Base-by-base conservation (phyloP, 805 yeast species). In the Suhomyces sp. region DNA sequence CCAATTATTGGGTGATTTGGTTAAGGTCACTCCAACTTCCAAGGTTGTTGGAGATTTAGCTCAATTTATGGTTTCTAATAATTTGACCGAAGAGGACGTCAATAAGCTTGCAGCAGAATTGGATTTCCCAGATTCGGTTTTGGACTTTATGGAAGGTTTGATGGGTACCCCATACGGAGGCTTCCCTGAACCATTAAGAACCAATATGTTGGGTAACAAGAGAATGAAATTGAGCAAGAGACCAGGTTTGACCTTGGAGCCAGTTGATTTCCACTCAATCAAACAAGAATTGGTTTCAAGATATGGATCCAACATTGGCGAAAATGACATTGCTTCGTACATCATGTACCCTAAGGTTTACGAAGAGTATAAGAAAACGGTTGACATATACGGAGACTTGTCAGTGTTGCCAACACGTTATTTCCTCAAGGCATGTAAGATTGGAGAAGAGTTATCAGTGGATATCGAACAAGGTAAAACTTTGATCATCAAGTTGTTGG, bases 131-230 rank as follows among this genome's bases (percentile, higher is more conserved):
- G 97, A 88, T 67, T 93, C 98, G 19, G 97, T 94, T 15, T 81
- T 94, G 69, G 99, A 94, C 74, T 94, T 94, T 83, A 91, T 94
- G 82, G 97, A 94, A 79, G 99, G 99, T 63, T 82, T 94, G 70
- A 94, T 94, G 89, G 99, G 99, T 69, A 94, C 94, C 60, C 99
- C 99, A 66, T 90, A 89, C 69, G 99, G 99, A 60, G 99, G 99
- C 7, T 94, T 94, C 96, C 99, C 99, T 54, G 99, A 94, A 76
- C 99, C 99, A 39, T 80, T 94, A 73, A 86, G 99, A 76, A 80
- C 97, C 39, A 89, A 92, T 71, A 82, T 94, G 57, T 83, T 94
- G 66, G 84, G 85, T 64, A 96, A 92, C 70, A 91, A 91, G 85
- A 87, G 99, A 77, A 85, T 88, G 75, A 90, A 90, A 75, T 82